A percentile compares a stretch with the other conserved stretches of the same genome.
These are phyloP conservation scores for Grigorovia yakushimaensis DNA, from an alignment of 805 yeast species.

Conservation along the genomic window DNA sequence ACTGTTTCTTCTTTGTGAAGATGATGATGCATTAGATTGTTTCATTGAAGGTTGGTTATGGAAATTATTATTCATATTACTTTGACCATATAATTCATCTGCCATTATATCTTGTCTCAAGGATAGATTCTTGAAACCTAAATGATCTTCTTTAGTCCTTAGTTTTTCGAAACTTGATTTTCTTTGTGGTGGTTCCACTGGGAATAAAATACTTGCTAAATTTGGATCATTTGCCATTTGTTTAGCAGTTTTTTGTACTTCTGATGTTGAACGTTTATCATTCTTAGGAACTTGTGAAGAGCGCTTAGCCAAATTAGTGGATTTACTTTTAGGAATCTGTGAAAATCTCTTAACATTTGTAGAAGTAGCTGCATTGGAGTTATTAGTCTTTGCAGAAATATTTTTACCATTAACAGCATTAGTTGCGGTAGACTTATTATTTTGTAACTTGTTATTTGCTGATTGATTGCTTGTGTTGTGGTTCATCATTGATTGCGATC, in stretches of 20 bases:
- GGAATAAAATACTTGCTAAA: constrained; percentile 20
- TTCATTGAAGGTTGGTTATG: constrained; percentile 4
- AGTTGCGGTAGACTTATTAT: neutral
- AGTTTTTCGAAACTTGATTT: constrained; percentile 51
- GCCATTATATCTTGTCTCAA: constrained; percentile 23
- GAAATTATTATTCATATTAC: constrained; percentile 2
- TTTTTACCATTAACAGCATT: neutral
- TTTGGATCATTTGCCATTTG: constrained; percentile 9
- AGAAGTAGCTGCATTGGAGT: neutral
- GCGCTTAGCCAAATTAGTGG: neutral
- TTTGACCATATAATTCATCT: constrained; percentile 6
- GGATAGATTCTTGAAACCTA: constrained; percentile 32
- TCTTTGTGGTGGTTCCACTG: constrained; percentile 33
- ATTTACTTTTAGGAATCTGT: neutral
- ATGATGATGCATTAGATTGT: constrained; percentile 1
- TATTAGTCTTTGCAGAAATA: neutral
- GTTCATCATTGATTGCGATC: constrained; percentile 18
- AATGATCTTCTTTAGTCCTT: constrained; percentile 23
- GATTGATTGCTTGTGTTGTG: neutral
- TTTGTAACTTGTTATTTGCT: no score
- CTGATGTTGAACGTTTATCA: neutral
- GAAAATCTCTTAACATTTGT: neutral
- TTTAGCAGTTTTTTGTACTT: constrained; percentile 14
- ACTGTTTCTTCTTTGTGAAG: constrained; percentile 16
- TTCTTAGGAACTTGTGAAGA: neutral